A percentile compares a stretch with the other conserved stretches of the same genome.
phyloP scores from a whole-genome alignment of 164 flowering plant genomes.

The Sedum album region DNA sequence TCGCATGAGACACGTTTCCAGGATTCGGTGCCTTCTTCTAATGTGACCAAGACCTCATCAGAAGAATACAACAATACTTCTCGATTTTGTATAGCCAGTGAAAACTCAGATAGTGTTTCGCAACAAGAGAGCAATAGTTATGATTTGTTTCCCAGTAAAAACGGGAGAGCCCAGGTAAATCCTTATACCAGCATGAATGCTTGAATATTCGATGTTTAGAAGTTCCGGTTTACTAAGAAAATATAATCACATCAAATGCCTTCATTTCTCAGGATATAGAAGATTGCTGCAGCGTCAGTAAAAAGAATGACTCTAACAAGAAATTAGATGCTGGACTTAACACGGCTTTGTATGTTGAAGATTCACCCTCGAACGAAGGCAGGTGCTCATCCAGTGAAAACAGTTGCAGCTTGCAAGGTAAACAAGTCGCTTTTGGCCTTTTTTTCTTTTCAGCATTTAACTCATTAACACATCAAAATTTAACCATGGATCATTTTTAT shows the following conservation, averaged over 20 bases:
- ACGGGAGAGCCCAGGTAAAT: background rate
- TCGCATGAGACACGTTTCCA: conserved; percentile 13
- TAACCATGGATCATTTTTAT: background rate
- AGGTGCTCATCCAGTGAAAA: conserved; percentile 20
- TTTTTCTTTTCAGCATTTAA: background rate
- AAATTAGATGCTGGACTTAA: conserved; percentile 13
- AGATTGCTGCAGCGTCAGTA: conserved; percentile 19
- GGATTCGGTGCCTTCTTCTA: conserved; percentile 12
- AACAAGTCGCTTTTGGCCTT: background rate
- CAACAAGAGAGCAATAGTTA: background rate
- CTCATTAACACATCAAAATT: background rate
- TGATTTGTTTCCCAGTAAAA: background rate
- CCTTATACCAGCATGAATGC: background rate
- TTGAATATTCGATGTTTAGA: background rate
- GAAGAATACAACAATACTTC: conserved; percentile 10
- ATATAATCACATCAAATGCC: background rate
- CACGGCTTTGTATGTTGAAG: conserved; percentile 19
- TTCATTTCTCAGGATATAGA: conserved; percentile 15
- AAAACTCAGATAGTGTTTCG: background rate
- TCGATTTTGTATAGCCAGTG: conserved; percentile 12
- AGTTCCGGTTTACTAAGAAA: background rate
- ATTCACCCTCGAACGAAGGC: conserved; percentile 17
- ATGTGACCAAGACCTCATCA: conserved; percentile 8
- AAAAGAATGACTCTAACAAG: conserved; percentile 11
- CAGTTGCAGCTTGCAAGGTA: conserved; percentile 6